These are phyloP conservation scores for Seiridium cupressi DNA, from an alignment of 2,329 filamentous ascomycete species.

Conservation along the genomic window DNA sequence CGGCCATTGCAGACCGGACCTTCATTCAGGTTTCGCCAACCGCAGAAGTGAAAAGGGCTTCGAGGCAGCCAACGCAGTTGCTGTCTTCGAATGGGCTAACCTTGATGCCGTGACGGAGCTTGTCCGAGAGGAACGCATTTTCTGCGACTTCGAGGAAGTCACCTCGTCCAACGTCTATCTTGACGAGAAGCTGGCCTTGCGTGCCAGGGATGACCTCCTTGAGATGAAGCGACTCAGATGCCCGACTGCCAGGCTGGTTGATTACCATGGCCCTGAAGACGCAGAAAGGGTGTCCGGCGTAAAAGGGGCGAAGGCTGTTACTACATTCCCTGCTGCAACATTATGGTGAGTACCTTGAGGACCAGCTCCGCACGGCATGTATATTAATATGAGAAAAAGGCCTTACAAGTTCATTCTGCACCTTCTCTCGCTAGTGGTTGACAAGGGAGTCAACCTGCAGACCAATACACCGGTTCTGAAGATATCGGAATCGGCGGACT, in stretches of 20 bases:
- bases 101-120: conserved; percentile 2
- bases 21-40: not conserved
- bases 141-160: conserved; percentile 10
- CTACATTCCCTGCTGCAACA: conserved; percentile 2
- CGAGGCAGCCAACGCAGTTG: conserved; percentile 7
- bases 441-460: conserved; percentile 7
- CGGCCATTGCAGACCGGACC: conserved; percentile 10
- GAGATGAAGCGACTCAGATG: not conserved
- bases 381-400: not conserved
- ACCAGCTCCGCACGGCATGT: too few species aligned
- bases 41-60: not conserved
- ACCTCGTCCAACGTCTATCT: conserved; percentile 7
- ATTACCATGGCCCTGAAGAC: conserved; percentile 1
- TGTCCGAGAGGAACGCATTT: not conserved
- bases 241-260: not conserved
- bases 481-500: not conserved
- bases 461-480: conserved; percentile 8
- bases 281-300: conserved; percentile 8
- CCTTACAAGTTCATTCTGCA: conserved; percentile 8
- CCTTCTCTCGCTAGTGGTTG: not conserved
- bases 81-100: conserved; percentile 6
- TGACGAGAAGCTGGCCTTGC: conserved; percentile 2
- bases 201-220: not conserved
- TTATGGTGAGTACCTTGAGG: not conserved
- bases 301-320: conserved; percentile 6